Evolutionary conservation across 2,329 filamentous ascomycete genomes (phyloP).

Genomic region (Ilyonectria mors-panacis): DNA sequence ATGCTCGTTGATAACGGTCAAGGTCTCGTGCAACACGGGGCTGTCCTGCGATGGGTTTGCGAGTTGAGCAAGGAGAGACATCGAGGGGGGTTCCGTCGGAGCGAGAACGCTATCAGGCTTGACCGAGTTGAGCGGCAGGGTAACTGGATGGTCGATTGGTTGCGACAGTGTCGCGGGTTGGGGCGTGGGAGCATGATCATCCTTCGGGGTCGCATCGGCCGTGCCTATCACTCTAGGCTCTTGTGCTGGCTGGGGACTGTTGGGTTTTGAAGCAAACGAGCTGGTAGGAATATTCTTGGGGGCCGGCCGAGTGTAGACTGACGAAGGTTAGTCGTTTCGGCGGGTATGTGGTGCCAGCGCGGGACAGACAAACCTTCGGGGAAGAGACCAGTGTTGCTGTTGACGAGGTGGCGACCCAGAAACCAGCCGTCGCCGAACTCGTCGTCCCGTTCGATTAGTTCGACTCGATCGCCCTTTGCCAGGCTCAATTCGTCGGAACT

Average conservation of each 20-base stretch:
- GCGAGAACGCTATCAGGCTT: conserved; percentile 51
- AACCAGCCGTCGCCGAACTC: conserved; percentile 94
- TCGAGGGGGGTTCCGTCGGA: conserved; percentile 46
- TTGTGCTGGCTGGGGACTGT: conserved; percentile 48
- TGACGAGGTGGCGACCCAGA: conserved; percentile 80
- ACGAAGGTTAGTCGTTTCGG: conserved; percentile 42
- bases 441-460: conserved; percentile 87
- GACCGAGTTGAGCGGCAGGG: conserved; percentile 61
- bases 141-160: conserved; percentile 51
- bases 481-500: conserved; percentile 95
- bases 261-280: conserved; percentile 51
- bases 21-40: conserved; percentile 91
- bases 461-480: conserved; percentile 85
- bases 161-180: conserved; percentile 48
- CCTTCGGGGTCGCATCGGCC: conserved; percentile 43
- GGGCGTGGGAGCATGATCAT: conserved; percentile 52
- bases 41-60: conserved; percentile 65
- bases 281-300: conserved; percentile 61
- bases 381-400: conserved; percentile 83
- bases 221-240: conserved; percentile 40
- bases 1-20: conserved; percentile 97
- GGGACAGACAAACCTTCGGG: conserved; percentile 77
- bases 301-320: conserved; percentile 74
- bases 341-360: conserved; percentile 25
- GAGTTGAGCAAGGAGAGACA: conserved; percentile 54